phyloP scores from a whole-genome alignment of 805 yeast genomes.

The Tetrapisispora taiwanensis region DNA sequence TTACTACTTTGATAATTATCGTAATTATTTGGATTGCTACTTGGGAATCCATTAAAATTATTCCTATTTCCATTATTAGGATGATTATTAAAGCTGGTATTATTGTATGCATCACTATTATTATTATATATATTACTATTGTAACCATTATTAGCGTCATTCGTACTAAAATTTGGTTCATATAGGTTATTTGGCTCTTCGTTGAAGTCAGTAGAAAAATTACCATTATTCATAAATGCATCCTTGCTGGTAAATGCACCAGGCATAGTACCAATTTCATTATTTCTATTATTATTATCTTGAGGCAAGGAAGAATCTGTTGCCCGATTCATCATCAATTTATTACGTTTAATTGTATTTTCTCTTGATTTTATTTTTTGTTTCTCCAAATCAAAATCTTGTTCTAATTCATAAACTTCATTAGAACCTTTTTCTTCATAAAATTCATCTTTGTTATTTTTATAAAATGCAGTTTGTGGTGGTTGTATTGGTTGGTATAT shows the following conservation, averaged over 20 bases:
- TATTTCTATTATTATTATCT: not conserved
- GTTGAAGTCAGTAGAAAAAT: not conserved
- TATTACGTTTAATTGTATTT: constrained; percentile 1
- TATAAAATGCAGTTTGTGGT: constrained; percentile 18
- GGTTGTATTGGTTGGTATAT: constrained; percentile 25
- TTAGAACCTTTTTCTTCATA: constrained; percentile 14
- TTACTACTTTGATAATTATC: too few species aligned
- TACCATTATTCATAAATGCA: not conserved
- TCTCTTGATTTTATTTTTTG: constrained; percentile 14
- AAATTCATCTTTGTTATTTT: constrained; percentile 6
- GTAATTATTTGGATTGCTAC: too few species aligned
- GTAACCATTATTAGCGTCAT: too few species aligned
- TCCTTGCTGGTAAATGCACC: constrained; percentile 1
- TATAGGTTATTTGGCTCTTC: not conserved
- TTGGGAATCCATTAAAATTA: too few species aligned
- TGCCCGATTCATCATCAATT: too few species aligned
- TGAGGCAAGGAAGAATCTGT: too few species aligned
- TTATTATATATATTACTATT: too few species aligned
- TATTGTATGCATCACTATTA: too few species aligned
- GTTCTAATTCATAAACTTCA: constrained; percentile 24
- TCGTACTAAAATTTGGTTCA: not conserved
- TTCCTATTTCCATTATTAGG: too few species aligned
- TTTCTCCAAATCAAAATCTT: constrained; percentile 26
- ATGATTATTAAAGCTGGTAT: too few species aligned
- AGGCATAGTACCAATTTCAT: not conserved